Evolutionary conservation across 768 basidiomycete genomes (phyloP), one percentile per base, ranked within the genome.

Genomic region (Tricholoma matsutake): DNA sequence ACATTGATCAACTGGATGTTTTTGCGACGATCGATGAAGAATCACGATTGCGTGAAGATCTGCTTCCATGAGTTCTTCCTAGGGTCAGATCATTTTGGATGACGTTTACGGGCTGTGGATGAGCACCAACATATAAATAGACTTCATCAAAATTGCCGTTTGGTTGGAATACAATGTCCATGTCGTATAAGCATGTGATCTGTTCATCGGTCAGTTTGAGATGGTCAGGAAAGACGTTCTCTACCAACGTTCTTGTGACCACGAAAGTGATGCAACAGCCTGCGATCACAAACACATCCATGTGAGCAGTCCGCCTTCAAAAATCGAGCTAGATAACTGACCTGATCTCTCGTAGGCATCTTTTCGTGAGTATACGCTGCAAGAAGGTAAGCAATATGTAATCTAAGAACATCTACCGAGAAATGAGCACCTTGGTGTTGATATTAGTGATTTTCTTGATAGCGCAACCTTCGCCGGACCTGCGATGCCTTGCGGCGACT

Each of bases 31-130:
- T 7, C 37, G 18, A 13, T 45, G 45, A 35, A 37, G 20, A 71
- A 86, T 75, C 68, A 96, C 95, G 74, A 99, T 99, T 18, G 97
- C 97, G 69, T 98, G 97, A 18, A 99, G 83, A 84, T 99, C 97
- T 58, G 97, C 97, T 73, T 99, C 97, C 97, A 98, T 99, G 66
- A 98, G 86, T 74, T 99, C 97, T 79, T 98, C 96, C 91, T 98
- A 75, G 16, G 22, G 49, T 55, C 14, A 37, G 51, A 66, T 53
- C 14, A 56, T 37, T 59, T 59, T 37, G 7, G 60, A 62, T 55
- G 16, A 47, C 45, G 25, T 43, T 25, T 31, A n/a, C 47, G 14
- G n/a, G 29, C 57, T 16, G 53, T 35, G 22, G 37, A 58, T 25
- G 51, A 60, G 13, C 41, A 78, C 88, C 64, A 64, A 93, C 91